These are phyloP conservation scores for Nannochloropsis granulata DNA, from an alignment of 108 stramenopile species.

Conservation along the genomic window DNA sequence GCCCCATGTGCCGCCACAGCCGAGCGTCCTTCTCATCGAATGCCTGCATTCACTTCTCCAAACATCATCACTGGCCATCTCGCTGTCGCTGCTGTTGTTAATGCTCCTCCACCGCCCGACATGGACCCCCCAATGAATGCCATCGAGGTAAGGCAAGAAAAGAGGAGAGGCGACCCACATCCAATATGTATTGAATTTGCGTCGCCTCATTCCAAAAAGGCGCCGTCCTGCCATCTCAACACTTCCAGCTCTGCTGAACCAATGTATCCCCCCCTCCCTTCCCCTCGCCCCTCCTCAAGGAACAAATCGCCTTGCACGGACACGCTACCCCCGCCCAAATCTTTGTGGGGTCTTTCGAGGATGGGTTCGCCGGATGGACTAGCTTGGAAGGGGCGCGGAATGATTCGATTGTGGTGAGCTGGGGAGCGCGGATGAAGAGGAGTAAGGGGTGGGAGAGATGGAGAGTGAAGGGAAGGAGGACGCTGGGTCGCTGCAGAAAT, in stretches of 20 bases:
- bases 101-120: background rate
- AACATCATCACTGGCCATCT: too few relatives aligned
- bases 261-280: background rate
- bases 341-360: background rate
- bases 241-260: too few relatives aligned
- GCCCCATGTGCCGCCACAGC: too few relatives aligned
- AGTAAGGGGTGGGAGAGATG: background rate
- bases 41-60: too few relatives aligned
- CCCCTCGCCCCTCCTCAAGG: background rate
- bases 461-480: background rate
- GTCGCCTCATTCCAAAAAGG: too few relatives aligned
- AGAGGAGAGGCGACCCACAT: too few relatives aligned
- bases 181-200: too few relatives aligned
- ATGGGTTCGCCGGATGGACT: background rate
- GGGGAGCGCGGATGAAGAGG: background rate
- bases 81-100: too few relatives aligned
- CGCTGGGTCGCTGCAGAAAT: too few relatives aligned
- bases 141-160: background rate
- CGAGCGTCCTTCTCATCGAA: too few relatives aligned
- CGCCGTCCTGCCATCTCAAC: too few relatives aligned
- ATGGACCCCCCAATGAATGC: background rate
- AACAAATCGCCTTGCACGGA: background rate
- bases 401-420: background rate
- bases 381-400: background rate
- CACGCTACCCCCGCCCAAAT: background rate